These are phyloP conservation scores for Stropharia rugosoannulata DNA, from an alignment of 768 basidiomycete genomes.

Conservation along the genomic window DNA sequence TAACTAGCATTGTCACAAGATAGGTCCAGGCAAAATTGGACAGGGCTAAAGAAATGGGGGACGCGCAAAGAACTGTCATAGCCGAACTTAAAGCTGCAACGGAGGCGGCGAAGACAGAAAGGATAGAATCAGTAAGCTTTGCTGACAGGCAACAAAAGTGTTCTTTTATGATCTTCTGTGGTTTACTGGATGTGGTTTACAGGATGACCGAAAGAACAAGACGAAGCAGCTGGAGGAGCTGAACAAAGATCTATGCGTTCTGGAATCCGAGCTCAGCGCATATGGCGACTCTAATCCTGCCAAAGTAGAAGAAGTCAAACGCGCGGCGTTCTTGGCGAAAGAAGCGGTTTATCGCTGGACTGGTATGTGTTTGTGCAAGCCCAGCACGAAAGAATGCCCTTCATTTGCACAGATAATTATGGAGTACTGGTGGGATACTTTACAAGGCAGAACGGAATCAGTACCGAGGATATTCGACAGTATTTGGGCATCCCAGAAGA, in stretches of 20 bases:
- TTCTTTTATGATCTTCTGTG: not conserved
- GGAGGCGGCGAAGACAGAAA: conserved; percentile 47
- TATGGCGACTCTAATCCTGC: conserved; percentile 87
- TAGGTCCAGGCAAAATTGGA: conserved; percentile 61
- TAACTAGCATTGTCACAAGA: not conserved
- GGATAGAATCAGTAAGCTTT: conserved; percentile 56
- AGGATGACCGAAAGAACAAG: conserved; percentile 58
- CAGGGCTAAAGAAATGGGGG: conserved; percentile 45
- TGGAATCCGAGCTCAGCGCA: conserved; percentile 69
- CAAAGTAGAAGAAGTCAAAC: conserved; percentile 73
- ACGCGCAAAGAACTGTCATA: conserved; percentile 43
- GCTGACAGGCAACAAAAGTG: conserved; percentile 1
- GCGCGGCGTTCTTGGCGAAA: conserved; percentile 73
- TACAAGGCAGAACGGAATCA: conserved; percentile 58
- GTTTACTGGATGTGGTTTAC: not conserved
- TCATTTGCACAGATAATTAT: conserved; percentile 59
- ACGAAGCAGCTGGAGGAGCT: conserved; percentile 49
- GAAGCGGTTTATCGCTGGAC: conserved; percentile 90
- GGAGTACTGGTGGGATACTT: conserved; percentile 63
- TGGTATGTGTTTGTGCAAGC: conserved; percentile 47
- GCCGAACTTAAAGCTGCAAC: conserved; percentile 47
- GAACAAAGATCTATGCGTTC: conserved; percentile 44
- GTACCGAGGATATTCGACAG: conserved; percentile 61
- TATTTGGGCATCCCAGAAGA: conserved; percentile 69
- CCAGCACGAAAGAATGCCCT: not conserved